A percentile compares a stretch with the other conserved stretches of the same genome.
Evolutionary conservation across 2,329 filamentous ascomycete species (phyloP).

Genomic region (Alternaria dauci): DNA sequence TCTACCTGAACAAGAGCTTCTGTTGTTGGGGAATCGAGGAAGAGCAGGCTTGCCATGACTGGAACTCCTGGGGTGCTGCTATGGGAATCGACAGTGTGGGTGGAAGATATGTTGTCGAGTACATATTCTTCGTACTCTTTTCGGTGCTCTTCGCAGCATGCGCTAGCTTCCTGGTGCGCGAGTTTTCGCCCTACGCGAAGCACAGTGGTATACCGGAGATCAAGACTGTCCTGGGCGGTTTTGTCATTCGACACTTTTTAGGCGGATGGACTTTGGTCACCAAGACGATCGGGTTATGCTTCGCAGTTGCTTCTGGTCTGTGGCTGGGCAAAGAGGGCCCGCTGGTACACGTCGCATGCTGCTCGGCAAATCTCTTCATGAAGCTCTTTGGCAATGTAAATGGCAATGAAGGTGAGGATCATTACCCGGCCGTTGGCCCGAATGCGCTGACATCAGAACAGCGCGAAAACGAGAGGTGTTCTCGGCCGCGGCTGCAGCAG

Average conservation of each 20-base stretch:
- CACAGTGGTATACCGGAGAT: constrained; percentile 98
- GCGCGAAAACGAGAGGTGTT: constrained; percentile 92
- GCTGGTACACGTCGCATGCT: constrained; percentile 94
- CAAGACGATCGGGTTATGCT: constrained; percentile 87
- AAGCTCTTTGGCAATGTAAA: constrained; percentile 84
- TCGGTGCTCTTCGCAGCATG: constrained; percentile 82
- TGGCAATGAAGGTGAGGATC: constrained; percentile 77
- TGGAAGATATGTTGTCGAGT: constrained; percentile 84
- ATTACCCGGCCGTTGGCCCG: too few relatives aligned
- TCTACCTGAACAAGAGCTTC: constrained; percentile 90
- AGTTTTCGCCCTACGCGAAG: constrained; percentile 86
- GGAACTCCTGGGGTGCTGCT: constrained; percentile 84
- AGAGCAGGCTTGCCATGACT: constrained; percentile 81
- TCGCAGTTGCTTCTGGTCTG: constrained; percentile 91
- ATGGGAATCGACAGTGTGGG: constrained; percentile 70
- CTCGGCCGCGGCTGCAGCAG: constrained; percentile 89
- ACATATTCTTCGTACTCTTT: constrained; percentile 84
- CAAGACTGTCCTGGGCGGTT: constrained; percentile 93
- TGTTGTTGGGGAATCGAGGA: constrained; percentile 89
- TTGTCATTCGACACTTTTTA: constrained; percentile 88
- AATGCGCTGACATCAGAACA: constrained; percentile 49
- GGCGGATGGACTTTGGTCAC: constrained; percentile 87
- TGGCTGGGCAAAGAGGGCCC: constrained; percentile 98
- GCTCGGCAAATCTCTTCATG: constrained; percentile 93
- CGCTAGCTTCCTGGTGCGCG: constrained; percentile 80